These are phyloP conservation scores for Tetrapyrgos nigripes DNA, from an alignment of 1,284 basidiomycete genomes.

Conservation along the genomic window DNA sequence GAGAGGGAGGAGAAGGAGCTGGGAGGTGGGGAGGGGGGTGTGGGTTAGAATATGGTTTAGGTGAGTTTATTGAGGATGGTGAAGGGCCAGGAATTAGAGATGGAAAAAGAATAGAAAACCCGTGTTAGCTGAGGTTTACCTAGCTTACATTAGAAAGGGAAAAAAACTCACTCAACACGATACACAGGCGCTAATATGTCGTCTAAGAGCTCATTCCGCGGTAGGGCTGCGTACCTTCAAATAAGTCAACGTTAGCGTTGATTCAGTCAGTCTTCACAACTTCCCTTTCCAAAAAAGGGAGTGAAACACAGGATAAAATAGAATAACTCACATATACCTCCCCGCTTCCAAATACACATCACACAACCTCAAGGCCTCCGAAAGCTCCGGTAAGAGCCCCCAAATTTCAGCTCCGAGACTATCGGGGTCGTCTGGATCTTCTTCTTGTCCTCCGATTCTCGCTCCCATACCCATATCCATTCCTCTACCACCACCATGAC, in stretches of 20 bases:
- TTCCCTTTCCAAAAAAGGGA: neutral
- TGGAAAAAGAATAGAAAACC: neutral
- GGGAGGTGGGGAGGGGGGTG: neutral
- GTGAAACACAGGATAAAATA: constrained; percentile 1
- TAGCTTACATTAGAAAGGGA: no score
- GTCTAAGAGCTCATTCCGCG: constrained; percentile 19
- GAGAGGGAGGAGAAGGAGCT: constrained; percentile 41
- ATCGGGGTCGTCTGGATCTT: constrained; percentile 29
- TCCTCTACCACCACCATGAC: no score
- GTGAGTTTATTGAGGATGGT: neutral
- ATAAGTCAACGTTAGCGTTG: no score
- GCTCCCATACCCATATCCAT: constrained; percentile 35
- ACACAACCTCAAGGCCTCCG: constrained; percentile 59
- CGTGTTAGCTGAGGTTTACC: no score
- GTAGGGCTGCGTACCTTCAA: constrained; percentile 15
- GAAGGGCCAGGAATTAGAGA: neutral
- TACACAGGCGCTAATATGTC: constrained; percentile 18
- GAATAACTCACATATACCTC: constrained; percentile 49
- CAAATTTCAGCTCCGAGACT: constrained; percentile 48
- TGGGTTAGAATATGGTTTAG: constrained; percentile 8
- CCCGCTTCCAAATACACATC: constrained; percentile 63
- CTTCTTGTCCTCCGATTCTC: constrained; percentile 38
- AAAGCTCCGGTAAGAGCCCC: constrained; percentile 51
- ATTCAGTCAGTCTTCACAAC: no score
- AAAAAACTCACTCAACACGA: constrained; percentile 10